phyloP scores from a whole-genome alignment of 345 rosid species.

The Syzygium aqueum region DNA sequence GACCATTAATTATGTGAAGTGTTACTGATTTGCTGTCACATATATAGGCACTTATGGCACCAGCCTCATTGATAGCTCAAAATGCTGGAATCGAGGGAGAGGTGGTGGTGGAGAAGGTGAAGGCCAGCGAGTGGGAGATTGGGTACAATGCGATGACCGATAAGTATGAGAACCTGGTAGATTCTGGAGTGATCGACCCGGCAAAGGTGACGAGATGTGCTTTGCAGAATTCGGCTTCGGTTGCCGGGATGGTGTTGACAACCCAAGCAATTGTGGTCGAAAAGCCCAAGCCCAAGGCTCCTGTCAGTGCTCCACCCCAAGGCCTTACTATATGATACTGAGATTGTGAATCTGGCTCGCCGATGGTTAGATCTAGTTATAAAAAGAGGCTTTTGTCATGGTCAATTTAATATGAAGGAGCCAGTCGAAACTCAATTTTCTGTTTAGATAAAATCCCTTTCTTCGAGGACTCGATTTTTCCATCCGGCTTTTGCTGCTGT shows the following conservation, averaged over 20 bases:
- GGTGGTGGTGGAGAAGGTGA: constrained; percentile 84
- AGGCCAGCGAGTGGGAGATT: constrained; percentile 72
- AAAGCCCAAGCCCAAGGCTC: constrained; percentile 64
- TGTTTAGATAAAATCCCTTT: not conserved
- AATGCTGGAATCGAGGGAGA: constrained; percentile 96
- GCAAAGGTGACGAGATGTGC: constrained; percentile 96
- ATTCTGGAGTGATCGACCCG: constrained; percentile 88
- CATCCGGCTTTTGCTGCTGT: not conserved
- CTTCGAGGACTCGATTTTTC: not conserved
- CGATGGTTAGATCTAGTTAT: not conserved
- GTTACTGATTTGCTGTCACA: not conserved
- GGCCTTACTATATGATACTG: constrained; percentile 44
- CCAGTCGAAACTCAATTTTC: not conserved
- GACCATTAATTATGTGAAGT: not conserved
- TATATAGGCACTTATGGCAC: constrained; percentile 73
- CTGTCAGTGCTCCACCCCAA: constrained; percentile 43
- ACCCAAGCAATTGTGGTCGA: constrained; percentile 98
- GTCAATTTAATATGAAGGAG: not conserved
- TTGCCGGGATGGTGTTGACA: constrained; percentile 95
- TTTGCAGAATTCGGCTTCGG: constrained; percentile 88
- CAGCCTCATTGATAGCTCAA: constrained; percentile 86
- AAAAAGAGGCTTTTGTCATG: not conserved
- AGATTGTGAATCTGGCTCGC: not conserved
- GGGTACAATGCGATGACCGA: constrained; percentile 97
- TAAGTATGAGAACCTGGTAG: constrained; percentile 73